These are phyloP conservation scores for Aspergillus candidus DNA, from an alignment of 2,329 filamentous ascomycete genomes.

Conservation along the genomic window DNA sequence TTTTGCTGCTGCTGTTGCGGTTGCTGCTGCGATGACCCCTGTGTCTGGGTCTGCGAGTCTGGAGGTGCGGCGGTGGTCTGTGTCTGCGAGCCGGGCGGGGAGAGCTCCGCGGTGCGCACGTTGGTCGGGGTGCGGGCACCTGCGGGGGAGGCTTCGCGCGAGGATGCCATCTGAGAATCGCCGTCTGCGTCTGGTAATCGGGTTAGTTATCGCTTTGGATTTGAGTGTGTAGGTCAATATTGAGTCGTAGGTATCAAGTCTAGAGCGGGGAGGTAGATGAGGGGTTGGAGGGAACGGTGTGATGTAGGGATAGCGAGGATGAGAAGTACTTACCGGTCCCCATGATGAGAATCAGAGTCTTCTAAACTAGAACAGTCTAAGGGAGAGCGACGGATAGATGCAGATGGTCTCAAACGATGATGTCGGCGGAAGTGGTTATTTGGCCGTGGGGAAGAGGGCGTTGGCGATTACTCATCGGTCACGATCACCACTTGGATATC, in stretches of 20 bases:
- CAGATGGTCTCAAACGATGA: conserved; percentile 2
- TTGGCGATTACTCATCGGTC: neutral
- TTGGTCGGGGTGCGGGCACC: conserved; percentile 41
- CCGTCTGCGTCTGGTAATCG: conserved; percentile 44
- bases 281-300: conserved; percentile 3
- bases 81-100: conserved; percentile 49
- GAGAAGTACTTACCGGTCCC: conserved; percentile 16
- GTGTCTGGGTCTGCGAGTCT: neutral
- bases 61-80: conserved; percentile 1
- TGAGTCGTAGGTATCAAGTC: conserved; percentile 1
- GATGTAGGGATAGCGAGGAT: neutral
- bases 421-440: neutral
- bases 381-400: neutral
- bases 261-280: neutral
- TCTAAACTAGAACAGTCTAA: too few relatives aligned
- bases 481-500: too few relatives aligned
- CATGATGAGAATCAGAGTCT: conserved; percentile 9
- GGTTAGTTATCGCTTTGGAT: neutral
- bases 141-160: conserved; percentile 30
- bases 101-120: conserved; percentile 42
- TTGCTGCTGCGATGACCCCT: conserved; percentile 7
- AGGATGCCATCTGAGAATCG: conserved; percentile 53
- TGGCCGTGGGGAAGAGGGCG: conserved; percentile 1
- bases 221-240: conserved; percentile 11
- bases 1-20: conserved; percentile 9